A percentile compares a stretch with the other conserved stretches of the same genome.
phyloP scores from a whole-genome alignment of 1,284 basidiomycete species.

The Pseudozyma tsukubaensis region DNA sequence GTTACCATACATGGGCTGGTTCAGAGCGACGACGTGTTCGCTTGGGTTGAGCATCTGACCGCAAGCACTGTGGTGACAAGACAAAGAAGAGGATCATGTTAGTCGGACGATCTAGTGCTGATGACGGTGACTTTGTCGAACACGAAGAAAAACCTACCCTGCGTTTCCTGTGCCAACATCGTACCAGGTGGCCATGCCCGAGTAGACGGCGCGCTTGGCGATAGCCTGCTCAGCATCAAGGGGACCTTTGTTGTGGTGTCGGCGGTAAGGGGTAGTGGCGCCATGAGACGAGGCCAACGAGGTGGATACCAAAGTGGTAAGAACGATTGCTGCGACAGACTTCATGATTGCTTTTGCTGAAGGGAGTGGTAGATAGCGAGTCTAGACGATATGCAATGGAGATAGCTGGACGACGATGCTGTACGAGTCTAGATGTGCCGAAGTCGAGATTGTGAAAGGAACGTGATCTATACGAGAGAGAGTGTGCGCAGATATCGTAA shows the following conservation, averaged over 20 bases:
- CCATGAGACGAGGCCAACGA: constrained; percentile 36
- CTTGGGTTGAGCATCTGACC: constrained; percentile 45
- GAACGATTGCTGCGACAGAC: constrained; percentile 29
- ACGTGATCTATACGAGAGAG: constrained; percentile 17
- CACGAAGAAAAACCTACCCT: constrained; percentile 36
- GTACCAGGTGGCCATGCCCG: constrained; percentile 61
- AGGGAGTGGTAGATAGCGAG: background rate
- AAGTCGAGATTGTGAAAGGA: constrained; percentile 24
- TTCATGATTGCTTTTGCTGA: constrained; percentile 24
- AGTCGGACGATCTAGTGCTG: constrained; percentile 2
- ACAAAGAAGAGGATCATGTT: background rate
- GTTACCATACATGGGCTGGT: constrained; percentile 62
- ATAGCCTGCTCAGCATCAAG: constrained; percentile 28
- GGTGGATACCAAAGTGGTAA: constrained; percentile 34
- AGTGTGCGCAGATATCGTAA: constrained; percentile 4
- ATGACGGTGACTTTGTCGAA: background rate
- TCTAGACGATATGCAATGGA: background rate
- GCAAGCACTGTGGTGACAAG: constrained; percentile 46
- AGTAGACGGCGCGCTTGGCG: constrained; percentile 50
- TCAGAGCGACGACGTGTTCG: constrained; percentile 60
- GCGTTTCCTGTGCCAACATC: constrained; percentile 59
- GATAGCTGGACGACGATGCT: constrained; percentile 6
- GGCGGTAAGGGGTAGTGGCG: constrained; percentile 13
- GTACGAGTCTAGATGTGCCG: constrained; percentile 9
- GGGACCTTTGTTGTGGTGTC: constrained; percentile 39